Base-by-base conservation (phyloP, 192 early-diverging fungal genomes). In the Thamnidium elegans region DNA sequence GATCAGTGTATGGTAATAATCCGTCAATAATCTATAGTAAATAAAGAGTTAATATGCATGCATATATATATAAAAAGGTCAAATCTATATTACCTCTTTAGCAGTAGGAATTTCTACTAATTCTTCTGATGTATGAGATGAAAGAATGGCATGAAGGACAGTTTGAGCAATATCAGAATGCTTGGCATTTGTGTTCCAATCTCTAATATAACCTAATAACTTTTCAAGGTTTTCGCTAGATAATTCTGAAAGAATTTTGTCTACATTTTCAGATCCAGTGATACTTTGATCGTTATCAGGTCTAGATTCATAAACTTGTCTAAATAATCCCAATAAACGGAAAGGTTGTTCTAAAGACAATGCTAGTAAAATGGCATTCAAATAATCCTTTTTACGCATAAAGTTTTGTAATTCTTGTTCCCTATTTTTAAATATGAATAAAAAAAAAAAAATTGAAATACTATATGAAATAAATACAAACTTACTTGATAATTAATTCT, bases 141-240 rank as follows among this genome's bases (percentile, higher is more conserved):
- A 80, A 19, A 98, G 75, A 7, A 97, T 81, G 19, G 90, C 84
- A 71, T 96, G 58, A 11, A 99, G 78, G 5, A 93, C 78, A 7
- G 89, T 81, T 70, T 98, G 95, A 9, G 96, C 92, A 26, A 88
- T 77, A 43, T 78, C 72, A 15, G 90, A 81, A 70, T 90, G 83
- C 74, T 88, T 91, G 13, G 87, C 83, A 64, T 95, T 91, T 4
- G 96, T 96, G 82, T 98, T 99, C 96, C 95, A 98, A 76, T 92
- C 89, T 55, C 92, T 85, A 50, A 96, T 86, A 74, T 92, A 96
- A 6, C 74, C 71, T 51, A 97, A 75, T 17, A 99, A 69, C 53
- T 91, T 86, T 48, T 87, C 88, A 20, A 97, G 73, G 66, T 96
- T 84, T 17, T 86, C 86, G 2, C 64, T 67, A 0, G 85, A 78